Evolutionary conservation across 352 stramenopile species (phyloP).

Genomic region (Phytophthora sojae): DNA sequence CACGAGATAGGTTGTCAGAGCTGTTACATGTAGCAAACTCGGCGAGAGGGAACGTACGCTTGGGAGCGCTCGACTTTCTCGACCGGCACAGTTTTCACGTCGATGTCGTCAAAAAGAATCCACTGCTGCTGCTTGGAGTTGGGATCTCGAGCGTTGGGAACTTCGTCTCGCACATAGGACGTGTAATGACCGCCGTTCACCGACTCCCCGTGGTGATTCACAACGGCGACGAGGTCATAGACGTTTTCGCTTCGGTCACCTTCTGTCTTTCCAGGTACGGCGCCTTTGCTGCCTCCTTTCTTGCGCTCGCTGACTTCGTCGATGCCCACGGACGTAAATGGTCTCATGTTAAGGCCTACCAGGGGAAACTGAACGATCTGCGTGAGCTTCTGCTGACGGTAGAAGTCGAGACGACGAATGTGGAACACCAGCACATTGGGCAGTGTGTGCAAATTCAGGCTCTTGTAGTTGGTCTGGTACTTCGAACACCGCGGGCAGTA

Average conservation of each 20-base stretch:
- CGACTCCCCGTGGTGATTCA: conserved; percentile 76
- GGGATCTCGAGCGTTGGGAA: not conserved
- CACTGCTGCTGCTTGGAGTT: conserved; percentile 39
- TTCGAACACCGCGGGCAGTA: conserved; percentile 65
- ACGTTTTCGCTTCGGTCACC: conserved; percentile 37
- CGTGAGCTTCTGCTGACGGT: conserved; percentile 63
- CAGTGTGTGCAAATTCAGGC: conserved; percentile 62
- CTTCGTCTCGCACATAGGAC: conserved; percentile 46
- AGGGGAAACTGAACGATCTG: conserved; percentile 67
- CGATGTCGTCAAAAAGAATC: conserved; percentile 70
- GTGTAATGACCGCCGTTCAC: conserved; percentile 82
- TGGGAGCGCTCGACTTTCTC: conserved; percentile 57
- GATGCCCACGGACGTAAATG: conserved; percentile 35
- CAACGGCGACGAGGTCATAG: conserved; percentile 70
- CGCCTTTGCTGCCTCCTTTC: conserved; percentile 15
- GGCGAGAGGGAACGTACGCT: conserved; percentile 47
- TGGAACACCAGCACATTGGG: conserved; percentile 82
- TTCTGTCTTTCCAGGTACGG: conserved; percentile 13
- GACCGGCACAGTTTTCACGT: conserved; percentile 45
- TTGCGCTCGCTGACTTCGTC: conserved; percentile 32
- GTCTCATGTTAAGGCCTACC: conserved; percentile 47
- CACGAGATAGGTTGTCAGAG: not conserved
- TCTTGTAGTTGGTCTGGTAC: conserved; percentile 72
- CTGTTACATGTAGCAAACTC: not conserved
- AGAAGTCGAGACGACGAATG: conserved; percentile 79